phyloP scores from a whole-genome alignment of 768 basidiomycete species.

The Collybiopsis luxurians region DNA sequence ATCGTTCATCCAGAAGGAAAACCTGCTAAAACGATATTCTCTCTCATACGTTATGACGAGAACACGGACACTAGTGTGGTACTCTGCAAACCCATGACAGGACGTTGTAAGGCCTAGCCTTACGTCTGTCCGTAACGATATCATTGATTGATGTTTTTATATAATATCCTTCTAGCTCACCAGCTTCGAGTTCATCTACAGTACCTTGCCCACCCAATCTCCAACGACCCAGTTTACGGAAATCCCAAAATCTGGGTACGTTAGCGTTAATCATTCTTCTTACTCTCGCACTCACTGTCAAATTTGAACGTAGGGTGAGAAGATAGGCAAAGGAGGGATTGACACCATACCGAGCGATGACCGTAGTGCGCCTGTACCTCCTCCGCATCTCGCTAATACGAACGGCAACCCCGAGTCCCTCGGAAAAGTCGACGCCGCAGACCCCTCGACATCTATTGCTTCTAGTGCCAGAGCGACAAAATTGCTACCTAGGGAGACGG shows the following conservation, averaged over 20 bases:
- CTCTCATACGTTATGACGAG: slow-evolving; percentile 74
- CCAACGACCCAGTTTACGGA: slow-evolving; percentile 94
- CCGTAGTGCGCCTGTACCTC: slow-evolving; percentile 60
- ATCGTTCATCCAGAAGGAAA: slow-evolving; percentile 96
- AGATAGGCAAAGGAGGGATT: slow-evolving; percentile 77
- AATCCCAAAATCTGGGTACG: slow-evolving; percentile 73
- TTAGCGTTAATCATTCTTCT: slow-evolving; percentile 3
- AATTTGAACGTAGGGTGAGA: slow-evolving; percentile 75
- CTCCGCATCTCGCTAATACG: slow-evolving; percentile 40
- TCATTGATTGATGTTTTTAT: no score
- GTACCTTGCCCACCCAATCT: slow-evolving; percentile 89
- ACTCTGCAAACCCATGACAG: slow-evolving; percentile 81
- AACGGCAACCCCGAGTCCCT: slow-evolving; percentile 49
- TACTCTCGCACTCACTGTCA: neutral
- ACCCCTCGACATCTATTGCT: no score
- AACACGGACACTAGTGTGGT: slow-evolving; percentile 84
- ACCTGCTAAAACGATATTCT: slow-evolving; percentile 90
- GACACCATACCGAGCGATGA: slow-evolving; percentile 69
- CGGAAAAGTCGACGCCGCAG: no score
- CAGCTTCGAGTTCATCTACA: slow-evolving; percentile 97
- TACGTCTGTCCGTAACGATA: neutral
- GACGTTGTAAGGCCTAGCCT: slow-evolving; percentile 66
- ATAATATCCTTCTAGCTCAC: slow-evolving; percentile 64
- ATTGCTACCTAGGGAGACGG: slow-evolving; percentile 78
- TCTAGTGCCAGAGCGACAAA: no score